Evolutionary conservation across 345 rosid species (phyloP).

Genomic region (Barbarea vulgaris): DNA sequence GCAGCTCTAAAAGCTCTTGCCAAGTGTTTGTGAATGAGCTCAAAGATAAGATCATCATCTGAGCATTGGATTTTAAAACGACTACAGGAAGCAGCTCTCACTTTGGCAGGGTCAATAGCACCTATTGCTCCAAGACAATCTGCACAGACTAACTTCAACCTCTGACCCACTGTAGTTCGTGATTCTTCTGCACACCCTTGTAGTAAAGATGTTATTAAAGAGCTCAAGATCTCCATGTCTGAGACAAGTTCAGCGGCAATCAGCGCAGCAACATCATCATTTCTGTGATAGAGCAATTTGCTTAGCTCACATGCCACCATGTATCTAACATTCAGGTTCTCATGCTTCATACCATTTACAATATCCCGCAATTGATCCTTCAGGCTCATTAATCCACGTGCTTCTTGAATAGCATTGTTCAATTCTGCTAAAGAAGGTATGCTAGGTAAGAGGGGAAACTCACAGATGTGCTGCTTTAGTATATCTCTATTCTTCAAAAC

Average conservation of each 20-base stretch:
- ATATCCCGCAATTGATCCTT: conserved; percentile 84
- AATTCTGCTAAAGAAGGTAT: conserved; percentile 74
- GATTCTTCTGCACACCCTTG: conserved; percentile 99
- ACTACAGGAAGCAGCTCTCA: conserved; percentile 65
- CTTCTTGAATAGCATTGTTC: conserved; percentile 89
- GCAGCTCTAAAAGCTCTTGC: conserved; percentile 99
- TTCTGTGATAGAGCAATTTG: conserved; percentile 72
- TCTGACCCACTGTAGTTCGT: conserved; percentile 85
- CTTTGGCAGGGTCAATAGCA: conserved; percentile 98
- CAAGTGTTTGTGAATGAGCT: conserved; percentile 87
- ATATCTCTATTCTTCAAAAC: conserved; percentile 75
- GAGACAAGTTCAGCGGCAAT: conserved; percentile 73
- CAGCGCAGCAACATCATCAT: conserved; percentile 73
- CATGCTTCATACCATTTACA: conserved; percentile 83
- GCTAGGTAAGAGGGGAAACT: conserved; percentile 90
- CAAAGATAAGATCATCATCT: conserved; percentile 97
- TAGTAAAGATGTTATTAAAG: conserved; percentile 78
- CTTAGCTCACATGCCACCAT: conserved; percentile 94
- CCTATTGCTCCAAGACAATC: conserved; percentile 96
- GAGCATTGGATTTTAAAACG: conserved; percentile 97
- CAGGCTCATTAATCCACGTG: conserved; percentile 81
- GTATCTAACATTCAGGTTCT: conserved; percentile 95
- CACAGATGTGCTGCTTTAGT: conserved; percentile 83
- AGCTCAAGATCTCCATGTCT: conserved; percentile 83
- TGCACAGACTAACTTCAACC: conserved; percentile 86